These are phyloP conservation scores for Hylodesmum podocarpum DNA, from an alignment of 306 rosid species.

Conservation along the genomic window DNA sequence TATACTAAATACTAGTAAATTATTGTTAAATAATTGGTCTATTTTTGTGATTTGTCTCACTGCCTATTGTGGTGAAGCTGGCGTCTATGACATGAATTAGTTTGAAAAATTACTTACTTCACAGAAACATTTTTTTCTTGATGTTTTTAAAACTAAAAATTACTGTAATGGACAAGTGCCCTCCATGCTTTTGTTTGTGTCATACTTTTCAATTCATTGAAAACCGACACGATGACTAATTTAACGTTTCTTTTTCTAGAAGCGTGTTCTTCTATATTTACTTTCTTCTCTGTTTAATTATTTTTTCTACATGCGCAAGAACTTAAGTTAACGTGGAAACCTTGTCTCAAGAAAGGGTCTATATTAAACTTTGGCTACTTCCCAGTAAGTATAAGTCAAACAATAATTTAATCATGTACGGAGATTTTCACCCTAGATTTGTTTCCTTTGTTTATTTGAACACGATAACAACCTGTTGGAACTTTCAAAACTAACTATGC, in stretches of 20 bases:
- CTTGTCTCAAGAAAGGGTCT: neutral
- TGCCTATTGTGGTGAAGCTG: slow-evolving; percentile 15
- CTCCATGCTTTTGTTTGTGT: neutral
- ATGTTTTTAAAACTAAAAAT: neutral
- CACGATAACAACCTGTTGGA: neutral
- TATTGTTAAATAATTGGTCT: neutral
- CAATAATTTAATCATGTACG: slow-evolving; percentile 30
- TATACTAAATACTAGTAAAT: neutral
- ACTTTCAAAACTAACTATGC: slow-evolving; percentile 1
- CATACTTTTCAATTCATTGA: neutral
- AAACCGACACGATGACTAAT: neutral
- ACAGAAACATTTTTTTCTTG: neutral
- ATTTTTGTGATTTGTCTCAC: neutral
- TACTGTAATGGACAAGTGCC: neutral
- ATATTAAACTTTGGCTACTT: slow-evolving; percentile 12
- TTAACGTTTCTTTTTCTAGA: neutral
- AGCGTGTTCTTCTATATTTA: neutral
- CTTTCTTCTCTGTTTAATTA: neutral
- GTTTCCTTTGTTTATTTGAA: neutral
- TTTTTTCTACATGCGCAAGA: neutral
- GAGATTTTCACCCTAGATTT: slow-evolving; percentile 3
- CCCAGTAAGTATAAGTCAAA: slow-evolving; percentile 22
- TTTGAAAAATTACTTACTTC: neutral
- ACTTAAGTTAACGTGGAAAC: slow-evolving; percentile 16
- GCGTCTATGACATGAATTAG: slow-evolving; percentile 6